phyloP scores from a whole-genome alignment of 2,329 filamentous ascomycete species.

The Fusarium sp. region DNA sequence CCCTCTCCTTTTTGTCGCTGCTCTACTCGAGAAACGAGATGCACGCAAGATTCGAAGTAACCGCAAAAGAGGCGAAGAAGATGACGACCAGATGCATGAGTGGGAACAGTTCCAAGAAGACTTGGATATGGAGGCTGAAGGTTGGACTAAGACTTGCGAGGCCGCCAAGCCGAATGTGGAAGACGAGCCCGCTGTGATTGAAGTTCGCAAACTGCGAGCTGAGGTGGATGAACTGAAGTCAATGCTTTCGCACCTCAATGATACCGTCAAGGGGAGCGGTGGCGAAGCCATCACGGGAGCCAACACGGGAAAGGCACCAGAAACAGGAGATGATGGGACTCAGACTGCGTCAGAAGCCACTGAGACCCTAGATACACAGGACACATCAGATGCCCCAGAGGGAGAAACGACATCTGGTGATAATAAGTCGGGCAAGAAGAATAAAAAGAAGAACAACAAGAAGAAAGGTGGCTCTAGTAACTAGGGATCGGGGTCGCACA shows the following conservation, averaged over 20 bases:
- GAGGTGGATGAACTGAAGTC: constrained; percentile 69
- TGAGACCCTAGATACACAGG: constrained; percentile 22
- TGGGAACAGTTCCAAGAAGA: constrained; percentile 86
- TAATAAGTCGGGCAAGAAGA: constrained; percentile 39
- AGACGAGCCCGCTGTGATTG: constrained; percentile 78
- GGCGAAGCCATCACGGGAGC: background rate
- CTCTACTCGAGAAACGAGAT: constrained; percentile 73
- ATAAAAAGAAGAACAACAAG: constrained; percentile 47
- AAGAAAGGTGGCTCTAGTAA: constrained; percentile 33
- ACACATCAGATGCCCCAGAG: constrained; percentile 28
- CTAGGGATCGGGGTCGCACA: constrained; percentile 12
- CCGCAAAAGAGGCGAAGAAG: constrained; percentile 81
- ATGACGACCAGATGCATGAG: constrained; percentile 89
- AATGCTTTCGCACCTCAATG: constrained; percentile 53
- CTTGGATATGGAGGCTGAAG: constrained; percentile 83
- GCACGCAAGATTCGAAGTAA: constrained; percentile 78
- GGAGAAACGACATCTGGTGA: constrained; percentile 24
- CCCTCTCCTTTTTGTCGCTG: constrained; percentile 82
- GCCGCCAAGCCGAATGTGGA: constrained; percentile 84
- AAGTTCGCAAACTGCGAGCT: constrained; percentile 68
- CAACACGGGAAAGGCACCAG: constrained; percentile 17
- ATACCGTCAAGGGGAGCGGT: constrained; percentile 36
- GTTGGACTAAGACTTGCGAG: constrained; percentile 85
- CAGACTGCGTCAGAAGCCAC: constrained; percentile 24
- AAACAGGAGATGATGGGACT: constrained; percentile 10